Base-by-base conservation (phyloP, 805 yeast genomes). In the Sugiyamaella floridensis region DNA sequence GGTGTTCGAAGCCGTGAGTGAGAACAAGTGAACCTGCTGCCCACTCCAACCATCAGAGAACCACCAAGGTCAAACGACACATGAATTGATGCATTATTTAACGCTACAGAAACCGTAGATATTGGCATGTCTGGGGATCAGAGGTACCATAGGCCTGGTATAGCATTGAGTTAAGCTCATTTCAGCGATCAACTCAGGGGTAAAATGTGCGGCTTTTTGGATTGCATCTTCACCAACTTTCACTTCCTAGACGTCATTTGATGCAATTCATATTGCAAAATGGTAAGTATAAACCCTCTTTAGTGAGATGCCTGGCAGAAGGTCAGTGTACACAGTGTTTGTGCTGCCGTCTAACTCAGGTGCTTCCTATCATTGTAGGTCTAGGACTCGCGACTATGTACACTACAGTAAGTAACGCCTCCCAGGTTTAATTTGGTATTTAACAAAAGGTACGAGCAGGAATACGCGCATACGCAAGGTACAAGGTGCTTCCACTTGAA, bases 401-500 rank as follows among this genome's bases (percentile, higher is more conserved):
- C 41, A 64, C 66, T n/a, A 58, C 62, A 4, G 67, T 57, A 57
- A 14, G 60, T 56, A 22, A 22, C 26, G 26, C 26, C 26, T 22
- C 26, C 26, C 6, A 22, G 26, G 3, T 22, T 22, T 22, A 19
- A n/a, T 28, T 12, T 2, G n/a, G 14, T 12, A 40, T 34, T 37
- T 11, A 45, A 16, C 32, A 15, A 26, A 7, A 57, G 58, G 47
- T 58, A n/a, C 55, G 71, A 11, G 72, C 71, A 1, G 70, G 67
- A 4, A 51, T 51, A 28, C 53, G 71, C 19, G 71, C 72, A 4
- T 58, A 52, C 29, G 51, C 51, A n/a, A 58, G 71, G 34, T 58
- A 63, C 47, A 47, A 53, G 14, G 52, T 53, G 43, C 53, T 67
- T 50, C 70, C 70, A 2, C 63, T 66, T 6, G 62, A 62, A 34